Conservation (phyloP, 345 rosid species). For the Arabis alpina region DNA sequence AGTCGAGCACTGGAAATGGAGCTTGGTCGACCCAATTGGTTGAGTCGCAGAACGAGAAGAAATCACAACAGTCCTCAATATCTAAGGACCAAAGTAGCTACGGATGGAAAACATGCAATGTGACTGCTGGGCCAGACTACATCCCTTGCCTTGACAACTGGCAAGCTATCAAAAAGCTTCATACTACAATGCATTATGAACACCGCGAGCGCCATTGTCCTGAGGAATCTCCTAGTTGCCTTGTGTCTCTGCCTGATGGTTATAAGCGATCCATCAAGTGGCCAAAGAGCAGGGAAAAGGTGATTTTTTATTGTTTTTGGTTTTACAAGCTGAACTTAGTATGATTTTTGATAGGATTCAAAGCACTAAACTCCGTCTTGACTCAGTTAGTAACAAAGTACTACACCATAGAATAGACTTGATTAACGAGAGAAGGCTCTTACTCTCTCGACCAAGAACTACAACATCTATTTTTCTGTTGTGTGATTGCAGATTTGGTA, state of each 20-base stretch:
- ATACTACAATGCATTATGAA: constrained; percentile 69
- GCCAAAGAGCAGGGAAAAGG: constrained; percentile 94
- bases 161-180: constrained; percentile 75
- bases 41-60: constrained; percentile 88
- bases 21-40: constrained; percentile 72
- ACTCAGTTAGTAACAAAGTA: not conserved
- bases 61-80: constrained; percentile 51
- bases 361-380: not conserved
- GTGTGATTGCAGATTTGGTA: constrained; percentile 32
- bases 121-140: constrained; percentile 87
- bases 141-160: constrained; percentile 95
- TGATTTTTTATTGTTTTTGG: constrained; percentile 2
- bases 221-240: constrained; percentile 74
- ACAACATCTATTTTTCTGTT: constrained; percentile 19
- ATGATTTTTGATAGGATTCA: not conserved
- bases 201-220: constrained; percentile 98
- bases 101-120: constrained; percentile 82
- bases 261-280: constrained; percentile 69
- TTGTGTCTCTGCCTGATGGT: constrained; percentile 83
- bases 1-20: constrained; percentile 56
- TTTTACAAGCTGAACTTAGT: constrained; percentile 49
- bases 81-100: constrained; percentile 46
- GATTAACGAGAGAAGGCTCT: not conserved
- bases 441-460: not conserved
- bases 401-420: not conserved